phyloP scores from a whole-genome alignment of 208 protist species.

The Porcisia hertigi region DNA sequence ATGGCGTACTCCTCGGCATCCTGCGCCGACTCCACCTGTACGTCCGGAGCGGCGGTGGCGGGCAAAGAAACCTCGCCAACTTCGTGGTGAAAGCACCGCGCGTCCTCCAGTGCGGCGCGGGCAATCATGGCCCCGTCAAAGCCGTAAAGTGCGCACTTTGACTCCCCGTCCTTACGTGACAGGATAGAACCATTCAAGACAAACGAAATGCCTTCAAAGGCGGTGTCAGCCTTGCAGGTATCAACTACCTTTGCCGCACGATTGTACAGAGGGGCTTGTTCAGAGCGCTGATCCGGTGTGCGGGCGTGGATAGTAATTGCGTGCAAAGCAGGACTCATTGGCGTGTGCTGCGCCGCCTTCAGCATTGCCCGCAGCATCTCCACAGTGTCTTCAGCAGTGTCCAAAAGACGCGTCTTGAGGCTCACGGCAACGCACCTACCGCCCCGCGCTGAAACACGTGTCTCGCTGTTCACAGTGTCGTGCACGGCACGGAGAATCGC shows the following conservation, averaged over 20 bases:
- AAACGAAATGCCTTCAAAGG: conserved; percentile 53
- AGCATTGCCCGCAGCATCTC: conserved; percentile 70
- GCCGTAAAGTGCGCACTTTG: conserved; percentile 53
- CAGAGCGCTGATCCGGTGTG: conserved; percentile 56
- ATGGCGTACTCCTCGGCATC: conserved; percentile 31
- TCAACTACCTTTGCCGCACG: conserved; percentile 50
- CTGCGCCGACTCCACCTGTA: conserved; percentile 12
- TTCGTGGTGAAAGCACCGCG: conserved; percentile 77
- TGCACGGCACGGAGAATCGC: conserved; percentile 70
- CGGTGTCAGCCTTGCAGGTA: conserved; percentile 29
- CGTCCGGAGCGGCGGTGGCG: neutral
- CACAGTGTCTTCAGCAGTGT: conserved; percentile 52
- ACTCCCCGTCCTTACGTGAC: conserved; percentile 46
- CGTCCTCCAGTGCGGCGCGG: conserved; percentile 94
- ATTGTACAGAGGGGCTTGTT: conserved; percentile 60
- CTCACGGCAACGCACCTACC: conserved; percentile 57
- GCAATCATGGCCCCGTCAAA: conserved; percentile 95
- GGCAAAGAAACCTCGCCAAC: neutral
- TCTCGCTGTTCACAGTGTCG: conserved; percentile 38
- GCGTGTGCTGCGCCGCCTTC: conserved; percentile 44
- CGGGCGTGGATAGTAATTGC: conserved; percentile 90
- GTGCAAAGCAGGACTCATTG: conserved; percentile 43
- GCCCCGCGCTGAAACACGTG: conserved; percentile 15
- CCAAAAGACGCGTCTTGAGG: conserved; percentile 78
- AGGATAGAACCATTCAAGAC: conserved; percentile 69